Evolutionary conservation across 345 rosid genomes (phyloP), one percentile per base, ranked within the genome.

Genomic region (Brassica incana): DNA sequence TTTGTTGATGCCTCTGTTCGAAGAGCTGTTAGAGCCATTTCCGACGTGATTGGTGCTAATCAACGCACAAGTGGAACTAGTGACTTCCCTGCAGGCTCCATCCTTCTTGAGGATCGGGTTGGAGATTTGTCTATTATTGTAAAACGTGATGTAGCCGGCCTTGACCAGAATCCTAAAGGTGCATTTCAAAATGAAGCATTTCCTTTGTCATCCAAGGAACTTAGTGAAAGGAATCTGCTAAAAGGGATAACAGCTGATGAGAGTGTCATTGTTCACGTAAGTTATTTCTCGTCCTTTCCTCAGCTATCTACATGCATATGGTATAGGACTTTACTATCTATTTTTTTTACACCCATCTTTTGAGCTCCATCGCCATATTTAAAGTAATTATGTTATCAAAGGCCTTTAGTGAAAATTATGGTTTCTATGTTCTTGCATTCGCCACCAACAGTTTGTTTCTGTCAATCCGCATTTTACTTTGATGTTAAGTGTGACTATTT

Each of bases 221-320:
- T 85, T 67, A 79, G 85, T 63, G 84, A 65, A 71, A 87, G 88
- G 77, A 95, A 92, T 85, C 83, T 95, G 79, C 88, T 92, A 29
- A 95, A 92, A 85, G 99, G 98, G 82, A 77, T 95, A 73, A 95
- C 99, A 67, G 95, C 98, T 60, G 94, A 92, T 72, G 98, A 92
- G 82, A 95, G 88, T 87, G 97, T 91, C 45, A 85, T 88, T 76
- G 88, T 92, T 87, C 97, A 89, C 60, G 98, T 95, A 81, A 90
- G 98, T 86, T n/a, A 32, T 75, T 56, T 65, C 76, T 65, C 40
- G 0, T 38, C 20, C 18, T 74, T 50, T 18, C 4, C 71, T 74
- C 48, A 63, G n/a, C 12, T 48, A 60, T 16, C 65, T 61, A 59
- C 35, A 58, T 72, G 69, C 20, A 43, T 30, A 38, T 78, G 40